Conservation (phyloP, 1,284 basidiomycete genomes). For the Boletus hoseneyae region DNA sequence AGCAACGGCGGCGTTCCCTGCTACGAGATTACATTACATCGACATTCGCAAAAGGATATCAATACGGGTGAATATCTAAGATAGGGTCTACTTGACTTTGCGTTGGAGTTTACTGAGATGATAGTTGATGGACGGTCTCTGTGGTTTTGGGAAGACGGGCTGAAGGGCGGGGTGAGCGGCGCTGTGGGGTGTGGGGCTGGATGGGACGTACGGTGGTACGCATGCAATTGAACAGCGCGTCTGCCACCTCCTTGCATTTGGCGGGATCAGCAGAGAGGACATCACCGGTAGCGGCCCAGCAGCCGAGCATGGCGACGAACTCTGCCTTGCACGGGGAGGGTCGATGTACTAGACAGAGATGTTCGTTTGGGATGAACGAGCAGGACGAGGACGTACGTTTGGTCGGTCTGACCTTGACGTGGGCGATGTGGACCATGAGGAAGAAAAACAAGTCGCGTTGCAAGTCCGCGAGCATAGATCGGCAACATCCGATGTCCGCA, state of each 20-base stretch:
- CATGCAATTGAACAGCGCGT: conserved; percentile 83
- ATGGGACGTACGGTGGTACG: conserved; percentile 64
- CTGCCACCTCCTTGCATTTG: conserved; percentile 63
- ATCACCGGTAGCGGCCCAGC: conserved; percentile 86
- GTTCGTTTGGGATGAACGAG: neutral
- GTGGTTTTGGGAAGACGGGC: conserved; percentile 62
- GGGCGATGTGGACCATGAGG: conserved; percentile 60
- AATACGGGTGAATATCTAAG: conserved; percentile 22
- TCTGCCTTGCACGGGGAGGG: conserved; percentile 45
- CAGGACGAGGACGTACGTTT: conserved; percentile 49
- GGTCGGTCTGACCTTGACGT: conserved; percentile 76
- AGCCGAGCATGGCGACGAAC: conserved; percentile 81
- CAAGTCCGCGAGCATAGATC: conserved; percentile 9
- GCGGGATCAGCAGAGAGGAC: conserved; percentile 49
- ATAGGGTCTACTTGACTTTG: conserved; percentile 53
- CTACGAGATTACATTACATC: conserved; percentile 15
- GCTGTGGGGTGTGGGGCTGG: neutral
- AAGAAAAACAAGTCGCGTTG: neutral
- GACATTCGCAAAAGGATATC: conserved; percentile 8
- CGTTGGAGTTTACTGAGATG: conserved; percentile 77
- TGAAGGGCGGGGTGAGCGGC: conserved; percentile 20
- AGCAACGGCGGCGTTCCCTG: conserved; percentile 7
- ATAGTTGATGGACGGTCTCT: conserved; percentile 78
- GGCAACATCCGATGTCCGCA: conserved; percentile 14
- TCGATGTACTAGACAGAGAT: conserved; percentile 13